These are phyloP conservation scores for Rhodomyrtus psidioides DNA, from an alignment of 441 rosid genomes.

Conservation along the genomic window DNA sequence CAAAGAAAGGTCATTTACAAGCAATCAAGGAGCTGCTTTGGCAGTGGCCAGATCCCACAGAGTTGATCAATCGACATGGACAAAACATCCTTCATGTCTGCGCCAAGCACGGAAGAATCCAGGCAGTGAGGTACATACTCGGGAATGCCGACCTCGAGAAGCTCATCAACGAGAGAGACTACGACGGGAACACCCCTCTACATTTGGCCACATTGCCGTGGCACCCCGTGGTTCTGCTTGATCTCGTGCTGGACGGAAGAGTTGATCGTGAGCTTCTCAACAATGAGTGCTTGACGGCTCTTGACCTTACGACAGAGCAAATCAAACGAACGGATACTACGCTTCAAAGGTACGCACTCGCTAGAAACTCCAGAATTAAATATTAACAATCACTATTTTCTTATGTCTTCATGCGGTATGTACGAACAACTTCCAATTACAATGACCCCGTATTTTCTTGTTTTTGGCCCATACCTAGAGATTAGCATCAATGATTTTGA, in stretches of 20 bases:
- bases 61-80: background rate
- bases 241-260: background rate
- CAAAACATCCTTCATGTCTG: background rate
- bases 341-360: background rate
- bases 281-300: background rate
- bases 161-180: background rate
- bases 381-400: background rate
- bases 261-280: background rate
- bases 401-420: background rate
- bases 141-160: background rate
- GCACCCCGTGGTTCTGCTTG: background rate
- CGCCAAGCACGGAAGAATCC: background rate
- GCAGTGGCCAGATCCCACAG: background rate
- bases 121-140: background rate
- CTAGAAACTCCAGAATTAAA: background rate
- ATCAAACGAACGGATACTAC: fast-evolving
- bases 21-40: background rate
- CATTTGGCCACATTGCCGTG: background rate
- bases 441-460: background rate
- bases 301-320: background rate
- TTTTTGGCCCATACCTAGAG: background rate
- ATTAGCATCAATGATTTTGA: background rate
- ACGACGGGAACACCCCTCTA: background rate
- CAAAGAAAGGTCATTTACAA: background rate
- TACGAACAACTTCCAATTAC: background rate